Evolutionary conservation across 2,329 filamentous ascomycete species (phyloP).

Genomic region (Hymenoscyphus infarciens): DNA sequence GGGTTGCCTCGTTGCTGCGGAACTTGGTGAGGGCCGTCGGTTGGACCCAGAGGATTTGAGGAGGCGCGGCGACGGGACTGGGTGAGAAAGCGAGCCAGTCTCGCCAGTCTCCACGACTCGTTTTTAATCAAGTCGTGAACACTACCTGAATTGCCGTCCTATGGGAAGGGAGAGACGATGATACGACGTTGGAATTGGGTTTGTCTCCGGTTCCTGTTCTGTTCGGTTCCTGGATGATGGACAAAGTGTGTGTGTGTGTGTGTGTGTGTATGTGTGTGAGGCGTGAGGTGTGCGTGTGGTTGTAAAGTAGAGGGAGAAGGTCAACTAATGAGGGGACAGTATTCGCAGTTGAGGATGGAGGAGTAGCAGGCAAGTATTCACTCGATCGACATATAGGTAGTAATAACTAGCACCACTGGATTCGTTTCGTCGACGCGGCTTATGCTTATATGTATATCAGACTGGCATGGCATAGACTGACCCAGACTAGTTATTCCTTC

Average conservation of each 20-base stretch:
- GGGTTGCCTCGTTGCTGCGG: slow-evolving; percentile 4
- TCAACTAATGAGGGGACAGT: not conserved
- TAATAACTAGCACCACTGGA: not conserved
- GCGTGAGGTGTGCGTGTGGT: not conserved
- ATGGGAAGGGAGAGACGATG: not conserved
- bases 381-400: not conserved
- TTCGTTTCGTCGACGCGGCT: not conserved
- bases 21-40: not conserved
- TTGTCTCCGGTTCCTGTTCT: not conserved
- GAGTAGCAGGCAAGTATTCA: not conserved
- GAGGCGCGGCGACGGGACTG: not conserved
- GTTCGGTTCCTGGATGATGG: not conserved
- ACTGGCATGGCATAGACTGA: no score
- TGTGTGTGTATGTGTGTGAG: not conserved
- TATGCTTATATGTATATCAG: not conserved
- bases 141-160: not conserved
- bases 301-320: not conserved
- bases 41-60: not conserved
- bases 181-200: not conserved
- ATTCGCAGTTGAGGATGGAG: not conserved
- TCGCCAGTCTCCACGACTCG: not conserved
- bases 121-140: not conserved
- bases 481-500: not conserved
- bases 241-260: not conserved
- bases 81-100: slow-evolving; percentile 4